Evolutionary conservation across 148 eudicot species (phyloP).

Genomic region (Silene latifolia): DNA sequence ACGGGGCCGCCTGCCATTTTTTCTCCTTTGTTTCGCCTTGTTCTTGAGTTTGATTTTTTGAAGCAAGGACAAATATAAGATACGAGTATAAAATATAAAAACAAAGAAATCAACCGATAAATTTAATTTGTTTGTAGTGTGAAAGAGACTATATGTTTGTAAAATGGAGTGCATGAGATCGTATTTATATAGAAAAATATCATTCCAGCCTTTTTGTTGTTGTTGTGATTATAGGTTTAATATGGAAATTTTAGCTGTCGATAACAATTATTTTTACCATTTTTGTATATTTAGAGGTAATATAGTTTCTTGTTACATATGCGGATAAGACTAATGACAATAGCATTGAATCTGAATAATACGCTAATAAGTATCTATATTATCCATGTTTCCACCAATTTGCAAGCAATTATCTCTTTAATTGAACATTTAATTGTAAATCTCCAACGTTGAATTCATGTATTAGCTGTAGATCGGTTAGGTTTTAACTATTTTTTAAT

Average conservation of each 20-base stretch:
- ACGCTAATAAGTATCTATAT: too few relatives aligned
- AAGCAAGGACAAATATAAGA: neutral
- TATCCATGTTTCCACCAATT: neutral
- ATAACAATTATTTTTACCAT: neutral
- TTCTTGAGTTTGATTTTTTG: neutral
- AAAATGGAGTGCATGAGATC: neutral
- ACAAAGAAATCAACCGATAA: neutral
- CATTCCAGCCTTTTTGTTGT: neutral
- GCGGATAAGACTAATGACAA: constrained; percentile 16
- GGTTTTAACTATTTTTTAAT: too few relatives aligned
- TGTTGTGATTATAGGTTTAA: too few relatives aligned
- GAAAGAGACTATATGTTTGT: neutral
- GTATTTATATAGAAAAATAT: constrained; percentile 15
- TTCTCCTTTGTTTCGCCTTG: neutral
- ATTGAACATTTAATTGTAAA: too few relatives aligned
- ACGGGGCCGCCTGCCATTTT: constrained; percentile 39
- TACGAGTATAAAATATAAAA: neutral
- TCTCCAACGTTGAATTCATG: too few relatives aligned
- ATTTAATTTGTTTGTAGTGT: neutral
- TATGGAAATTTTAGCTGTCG: constrained; percentile 16
- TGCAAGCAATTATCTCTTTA: neutral
- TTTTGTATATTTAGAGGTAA: neutral
- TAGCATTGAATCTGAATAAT: constrained; percentile 16
- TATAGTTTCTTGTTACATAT: neutral
- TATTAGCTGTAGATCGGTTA: too few relatives aligned